Conservation (phyloP, 805 yeast genomes). For the Kluyveromyces nonfermentans region DNA sequence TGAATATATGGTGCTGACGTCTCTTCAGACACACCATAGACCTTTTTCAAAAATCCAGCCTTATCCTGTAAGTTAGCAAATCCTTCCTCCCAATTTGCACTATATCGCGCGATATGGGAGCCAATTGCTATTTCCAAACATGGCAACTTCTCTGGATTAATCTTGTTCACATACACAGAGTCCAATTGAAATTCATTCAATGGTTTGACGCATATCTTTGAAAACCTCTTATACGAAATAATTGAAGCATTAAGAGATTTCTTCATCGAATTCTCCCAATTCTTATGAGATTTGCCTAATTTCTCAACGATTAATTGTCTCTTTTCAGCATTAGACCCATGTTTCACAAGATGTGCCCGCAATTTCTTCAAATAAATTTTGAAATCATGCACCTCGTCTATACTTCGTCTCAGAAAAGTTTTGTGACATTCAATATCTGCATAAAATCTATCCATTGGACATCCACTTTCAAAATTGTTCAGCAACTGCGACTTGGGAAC, state of each 20-base stretch:
- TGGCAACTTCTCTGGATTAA: conserved; percentile 16
- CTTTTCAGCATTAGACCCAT: conserved; percentile 15
- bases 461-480: conserved; percentile 13
- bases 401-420: conserved; percentile 16
- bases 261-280: conserved; percentile 25
- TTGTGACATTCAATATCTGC: conserved; percentile 9
- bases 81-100: conserved; percentile 29
- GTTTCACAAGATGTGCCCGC: conserved; percentile 34
- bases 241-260: conserved; percentile 22
- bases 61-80: conserved; percentile 14
- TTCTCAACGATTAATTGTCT: conserved; percentile 23
- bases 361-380: conserved; percentile 32
- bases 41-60: conserved; percentile 27
- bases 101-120: conserved; percentile 37
- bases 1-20: conserved; percentile 31
- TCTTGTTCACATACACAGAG: conserved; percentile 28
- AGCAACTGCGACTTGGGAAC: conserved; percentile 4
- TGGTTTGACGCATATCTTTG: conserved; percentile 21
- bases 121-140: conserved; percentile 35
- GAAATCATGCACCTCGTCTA: conserved; percentile 27
- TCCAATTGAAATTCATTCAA: conserved; percentile 27
- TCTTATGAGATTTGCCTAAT: conserved; percentile 20
- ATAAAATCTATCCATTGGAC: conserved; percentile 11
- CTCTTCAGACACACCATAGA: conserved; percentile 20
- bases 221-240: conserved; percentile 21